Conservation (phyloP, 345 rosid species). For the Eucalyptus coolabah region DNA sequence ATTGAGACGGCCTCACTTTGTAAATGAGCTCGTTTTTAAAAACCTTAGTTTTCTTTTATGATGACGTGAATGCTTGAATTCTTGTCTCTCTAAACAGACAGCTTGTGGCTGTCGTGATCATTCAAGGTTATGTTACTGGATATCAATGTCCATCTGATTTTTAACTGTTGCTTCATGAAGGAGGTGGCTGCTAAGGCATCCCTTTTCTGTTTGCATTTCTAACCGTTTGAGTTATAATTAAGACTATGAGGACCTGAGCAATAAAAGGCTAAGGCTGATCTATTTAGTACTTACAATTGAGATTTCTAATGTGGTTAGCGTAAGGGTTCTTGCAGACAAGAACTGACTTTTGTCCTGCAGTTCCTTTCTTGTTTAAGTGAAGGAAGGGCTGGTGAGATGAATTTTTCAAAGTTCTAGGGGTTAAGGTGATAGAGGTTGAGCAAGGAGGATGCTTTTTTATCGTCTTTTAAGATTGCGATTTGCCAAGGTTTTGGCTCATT, state of each 20-base stretch:
- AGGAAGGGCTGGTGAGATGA: background rate
- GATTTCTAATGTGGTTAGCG: background rate
- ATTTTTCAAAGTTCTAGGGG: background rate
- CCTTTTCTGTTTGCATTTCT: background rate
- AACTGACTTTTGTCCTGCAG: background rate
- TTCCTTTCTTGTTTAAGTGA: background rate
- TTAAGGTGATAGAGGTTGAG: background rate
- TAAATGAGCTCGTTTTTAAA: background rate
- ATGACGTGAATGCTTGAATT: background rate
- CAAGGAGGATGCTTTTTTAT: background rate
- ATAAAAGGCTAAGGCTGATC: background rate
- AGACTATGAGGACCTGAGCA: background rate
- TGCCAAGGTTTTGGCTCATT: background rate
- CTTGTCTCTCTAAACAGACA: background rate
- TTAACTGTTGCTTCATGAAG: background rate
- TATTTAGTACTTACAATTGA: background rate
- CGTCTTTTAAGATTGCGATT: background rate
- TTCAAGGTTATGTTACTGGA: background rate
- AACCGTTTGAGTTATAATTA: background rate
- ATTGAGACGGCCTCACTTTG: background rate
- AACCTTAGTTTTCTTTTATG: background rate
- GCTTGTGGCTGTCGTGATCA: background rate
- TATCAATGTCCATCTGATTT: background rate
- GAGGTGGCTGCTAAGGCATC: background rate
- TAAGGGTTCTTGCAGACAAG: background rate